phyloP scores from a whole-genome alignment of 164 flowering plant genomes.

The Chimonanthus praecox region DNA sequence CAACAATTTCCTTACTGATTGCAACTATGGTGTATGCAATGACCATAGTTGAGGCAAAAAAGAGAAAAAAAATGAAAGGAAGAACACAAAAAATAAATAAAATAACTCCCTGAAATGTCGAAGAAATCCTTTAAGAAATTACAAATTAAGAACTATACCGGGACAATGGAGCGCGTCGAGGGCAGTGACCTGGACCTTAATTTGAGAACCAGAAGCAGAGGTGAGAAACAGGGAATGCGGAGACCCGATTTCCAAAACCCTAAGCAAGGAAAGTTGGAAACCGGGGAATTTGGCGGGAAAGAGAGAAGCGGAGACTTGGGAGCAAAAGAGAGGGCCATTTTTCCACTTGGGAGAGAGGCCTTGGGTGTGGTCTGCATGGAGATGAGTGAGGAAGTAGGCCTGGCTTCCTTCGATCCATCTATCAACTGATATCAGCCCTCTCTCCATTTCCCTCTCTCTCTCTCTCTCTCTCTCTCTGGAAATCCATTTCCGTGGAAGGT shows the following conservation, averaged over 20 bases:
- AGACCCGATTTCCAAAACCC: constrained; percentile 47
- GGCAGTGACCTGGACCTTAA: constrained; percentile 40
- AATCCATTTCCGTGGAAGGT: not conserved
- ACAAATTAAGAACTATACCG: constrained; percentile 28
- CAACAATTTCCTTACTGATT: not conserved
- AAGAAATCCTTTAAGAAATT: not conserved
- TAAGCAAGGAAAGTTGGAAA: constrained; percentile 56
- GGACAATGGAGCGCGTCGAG: constrained; percentile 87
- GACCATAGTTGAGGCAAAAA: not conserved
- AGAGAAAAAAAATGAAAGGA: too few relatives aligned
- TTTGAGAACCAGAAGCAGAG: constrained; percentile 30
- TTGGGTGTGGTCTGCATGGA: constrained; percentile 92
- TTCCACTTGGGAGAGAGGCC: constrained; percentile 64
- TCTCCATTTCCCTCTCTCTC: constrained; percentile 38
- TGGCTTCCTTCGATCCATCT: constrained; percentile 51
- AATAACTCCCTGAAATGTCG: not conserved
- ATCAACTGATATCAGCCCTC: constrained; percentile 67
- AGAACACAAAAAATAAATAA: too few relatives aligned
- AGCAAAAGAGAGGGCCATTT: constrained; percentile 68
- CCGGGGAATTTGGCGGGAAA: constrained; percentile 59
- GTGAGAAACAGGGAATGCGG: constrained; percentile 43
- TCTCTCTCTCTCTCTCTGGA: not conserved
- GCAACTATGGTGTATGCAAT: not conserved
- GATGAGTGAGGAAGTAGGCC: constrained; percentile 77
- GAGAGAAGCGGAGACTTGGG: constrained; percentile 70